Evolutionary conservation across 1,139 yeast species (phyloP).

Genomic region (Pneumocystis wakefieldiae): DNA sequence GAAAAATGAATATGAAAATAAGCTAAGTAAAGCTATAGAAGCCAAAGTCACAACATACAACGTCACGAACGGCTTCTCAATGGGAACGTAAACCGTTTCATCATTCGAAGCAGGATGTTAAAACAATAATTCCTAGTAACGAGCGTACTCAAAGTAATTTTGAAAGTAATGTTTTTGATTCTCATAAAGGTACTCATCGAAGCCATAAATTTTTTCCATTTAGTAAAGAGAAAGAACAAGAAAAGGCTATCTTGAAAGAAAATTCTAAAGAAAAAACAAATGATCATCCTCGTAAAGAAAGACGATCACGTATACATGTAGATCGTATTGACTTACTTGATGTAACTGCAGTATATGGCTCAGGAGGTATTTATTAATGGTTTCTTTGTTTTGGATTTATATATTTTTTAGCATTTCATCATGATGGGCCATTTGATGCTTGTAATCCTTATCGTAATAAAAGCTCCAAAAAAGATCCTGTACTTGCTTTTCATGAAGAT

Average conservation of each 20-base stretch:
- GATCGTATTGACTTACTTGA: constrained; percentile 91
- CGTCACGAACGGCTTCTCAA: not conserved
- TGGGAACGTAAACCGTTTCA: not conserved
- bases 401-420: constrained; percentile 44
- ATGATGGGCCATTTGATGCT: constrained; percentile 98
- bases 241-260: not conserved
- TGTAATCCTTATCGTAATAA: constrained; percentile 93
- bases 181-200: not conserved
- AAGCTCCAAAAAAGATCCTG: constrained; percentile 64
- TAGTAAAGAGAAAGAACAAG: not conserved
- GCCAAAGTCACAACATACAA: not conserved
- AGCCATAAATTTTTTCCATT: not conserved
- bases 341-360: constrained; percentile 90
- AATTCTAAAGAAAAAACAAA: not conserved
- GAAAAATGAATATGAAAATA: not conserved
- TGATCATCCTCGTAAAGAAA: constrained; percentile 19
- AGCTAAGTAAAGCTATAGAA: not conserved
- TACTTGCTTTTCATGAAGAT: constrained; percentile 84
- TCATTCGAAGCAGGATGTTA: not conserved
- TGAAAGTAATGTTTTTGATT: not conserved
- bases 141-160: not conserved
- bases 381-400: constrained; percentile 24
- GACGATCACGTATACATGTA: constrained; percentile 24
- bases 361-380: constrained; percentile 28
- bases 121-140: no score